These are phyloP conservation scores for Withania somnifera DNA, from an alignment of 305 asterid genomes.

Conservation along the genomic window DNA sequence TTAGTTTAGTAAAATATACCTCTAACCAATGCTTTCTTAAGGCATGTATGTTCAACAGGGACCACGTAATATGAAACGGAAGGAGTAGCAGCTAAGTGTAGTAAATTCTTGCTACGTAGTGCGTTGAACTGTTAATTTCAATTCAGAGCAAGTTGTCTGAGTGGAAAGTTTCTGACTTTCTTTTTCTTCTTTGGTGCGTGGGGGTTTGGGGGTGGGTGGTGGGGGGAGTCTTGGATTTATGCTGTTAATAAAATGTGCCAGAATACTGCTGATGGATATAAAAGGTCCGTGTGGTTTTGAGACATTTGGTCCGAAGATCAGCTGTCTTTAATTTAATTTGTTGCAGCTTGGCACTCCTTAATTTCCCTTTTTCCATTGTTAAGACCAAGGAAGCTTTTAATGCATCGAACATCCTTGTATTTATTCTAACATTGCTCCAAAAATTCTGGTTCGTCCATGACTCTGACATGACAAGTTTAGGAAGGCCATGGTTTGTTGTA, in stretches of 20 bases:
- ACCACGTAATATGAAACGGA: no score
- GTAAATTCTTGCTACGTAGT: neutral
- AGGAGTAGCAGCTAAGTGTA: neutral
- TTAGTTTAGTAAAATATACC: no score
- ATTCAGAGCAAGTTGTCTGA: neutral
- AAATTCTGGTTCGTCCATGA: neutral
- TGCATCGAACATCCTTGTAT: neutral
- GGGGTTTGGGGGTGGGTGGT: neutral
- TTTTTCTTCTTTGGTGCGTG: neutral
- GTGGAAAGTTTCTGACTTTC: neutral
- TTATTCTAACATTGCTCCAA: neutral
- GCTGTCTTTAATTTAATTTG: neutral
- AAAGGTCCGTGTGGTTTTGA: neutral
- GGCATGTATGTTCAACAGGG: no score
- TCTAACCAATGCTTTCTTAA: no score
- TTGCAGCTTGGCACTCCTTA: neutral
- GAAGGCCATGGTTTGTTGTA: no score
- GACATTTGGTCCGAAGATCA: neutral
- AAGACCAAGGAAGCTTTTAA: neutral
- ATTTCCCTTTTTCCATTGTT: neutral
- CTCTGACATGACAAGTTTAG: neutral
- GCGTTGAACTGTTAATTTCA: neutral
- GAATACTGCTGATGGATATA: neutral
- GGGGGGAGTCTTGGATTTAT: neutral
- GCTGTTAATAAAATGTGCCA: neutral